Percentiles rank a stretch among this genome's conserved stretches.
Evolutionary conservation across 495 filamentous ascomycete genomes (phyloP).

Genomic region (Aspergillus taichungensis): DNA sequence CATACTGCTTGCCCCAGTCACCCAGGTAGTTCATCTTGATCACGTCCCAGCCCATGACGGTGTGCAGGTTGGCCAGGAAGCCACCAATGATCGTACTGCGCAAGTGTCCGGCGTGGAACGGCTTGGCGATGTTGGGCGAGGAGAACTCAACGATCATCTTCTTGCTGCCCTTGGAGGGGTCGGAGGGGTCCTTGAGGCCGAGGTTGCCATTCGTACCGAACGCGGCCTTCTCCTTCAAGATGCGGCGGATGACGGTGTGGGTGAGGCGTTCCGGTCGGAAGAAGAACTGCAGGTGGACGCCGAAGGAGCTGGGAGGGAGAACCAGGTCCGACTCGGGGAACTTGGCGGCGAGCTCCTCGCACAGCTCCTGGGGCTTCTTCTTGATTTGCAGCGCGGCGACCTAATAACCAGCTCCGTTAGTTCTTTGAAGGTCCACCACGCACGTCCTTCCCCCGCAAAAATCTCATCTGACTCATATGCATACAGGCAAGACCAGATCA

Average conservation of each 20-base stretch:
- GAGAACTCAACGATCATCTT: conserved; percentile 65
- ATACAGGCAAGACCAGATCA: conserved; percentile 67
- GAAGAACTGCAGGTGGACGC: conserved; percentile 75
- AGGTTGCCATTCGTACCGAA: conserved; percentile 60
- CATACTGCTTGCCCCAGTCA: conserved; percentile 73
- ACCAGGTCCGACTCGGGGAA: conserved; percentile 74
- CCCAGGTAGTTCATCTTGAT: conserved; percentile 67
- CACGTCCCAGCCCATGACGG: conserved; percentile 63
- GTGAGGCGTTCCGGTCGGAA: conserved; percentile 54
- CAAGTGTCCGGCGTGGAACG: conserved; percentile 66
- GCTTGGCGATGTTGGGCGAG: conserved; percentile 68
- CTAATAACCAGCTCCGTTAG: conserved; percentile 13
- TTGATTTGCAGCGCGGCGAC: conserved; percentile 72
- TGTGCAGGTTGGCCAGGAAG: conserved; percentile 60
- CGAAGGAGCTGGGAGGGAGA: conserved; percentile 51
- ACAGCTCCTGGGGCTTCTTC: conserved; percentile 67
- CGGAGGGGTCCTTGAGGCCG: conserved; percentile 58
- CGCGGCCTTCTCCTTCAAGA: conserved; percentile 49
- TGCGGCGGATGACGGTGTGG: conserved; percentile 52
- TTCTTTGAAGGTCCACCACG: no score
- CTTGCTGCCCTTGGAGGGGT: conserved; percentile 63
- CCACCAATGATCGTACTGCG: conserved; percentile 70
- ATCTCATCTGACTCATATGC: conserved; percentile 4
- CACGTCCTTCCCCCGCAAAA: neutral
- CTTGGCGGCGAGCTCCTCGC: conserved; percentile 61